phyloP scores from a whole-genome alignment of 179 eudicot genomes.

The Camellia oleifera region DNA sequence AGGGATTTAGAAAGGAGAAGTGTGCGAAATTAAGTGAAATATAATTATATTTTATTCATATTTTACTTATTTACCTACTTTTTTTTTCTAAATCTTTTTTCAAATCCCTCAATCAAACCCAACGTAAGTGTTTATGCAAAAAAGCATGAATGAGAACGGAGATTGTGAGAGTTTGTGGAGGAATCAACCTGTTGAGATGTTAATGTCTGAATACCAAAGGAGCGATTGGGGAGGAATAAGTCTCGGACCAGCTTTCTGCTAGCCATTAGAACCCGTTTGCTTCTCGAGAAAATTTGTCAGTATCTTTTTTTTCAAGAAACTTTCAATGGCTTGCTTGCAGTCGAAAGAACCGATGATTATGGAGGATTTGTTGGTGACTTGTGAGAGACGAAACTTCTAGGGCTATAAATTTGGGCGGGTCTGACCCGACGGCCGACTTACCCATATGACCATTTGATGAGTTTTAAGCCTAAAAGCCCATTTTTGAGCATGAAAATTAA shows the following conservation, averaged over 20 bases:
- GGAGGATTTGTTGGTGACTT: not conserved
- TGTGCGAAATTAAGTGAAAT: too few relatives aligned
- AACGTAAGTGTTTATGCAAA: not conserved
- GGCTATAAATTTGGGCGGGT: conserved; percentile 9
- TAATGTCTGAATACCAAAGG: conserved; percentile 25
- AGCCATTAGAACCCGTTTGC: conserved; percentile 40
- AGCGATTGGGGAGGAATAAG: conserved; percentile 39
- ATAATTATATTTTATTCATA: too few relatives aligned
- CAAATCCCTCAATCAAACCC: too few relatives aligned
- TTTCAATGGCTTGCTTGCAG: not conserved
- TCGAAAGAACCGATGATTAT: not conserved
- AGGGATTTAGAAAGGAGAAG: too few relatives aligned
- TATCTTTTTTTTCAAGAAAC: not conserved
- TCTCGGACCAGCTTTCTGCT: conserved; percentile 68
- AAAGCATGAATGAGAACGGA: not conserved
- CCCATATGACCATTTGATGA: not conserved
- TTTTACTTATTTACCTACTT: too few relatives aligned
- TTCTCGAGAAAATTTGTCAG: not conserved
- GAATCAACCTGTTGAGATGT: conserved; percentile 41
- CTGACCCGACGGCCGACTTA: not conserved
- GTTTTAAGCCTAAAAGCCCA: not conserved
- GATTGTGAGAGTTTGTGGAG: not conserved
- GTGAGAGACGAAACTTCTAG: not conserved
- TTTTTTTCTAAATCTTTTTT: too few relatives aligned
- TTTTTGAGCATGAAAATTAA: not conserved